Base-by-base conservation (phyloP, 768 basidiomycete genomes). In the Cystobasidium ongulense region DNA sequence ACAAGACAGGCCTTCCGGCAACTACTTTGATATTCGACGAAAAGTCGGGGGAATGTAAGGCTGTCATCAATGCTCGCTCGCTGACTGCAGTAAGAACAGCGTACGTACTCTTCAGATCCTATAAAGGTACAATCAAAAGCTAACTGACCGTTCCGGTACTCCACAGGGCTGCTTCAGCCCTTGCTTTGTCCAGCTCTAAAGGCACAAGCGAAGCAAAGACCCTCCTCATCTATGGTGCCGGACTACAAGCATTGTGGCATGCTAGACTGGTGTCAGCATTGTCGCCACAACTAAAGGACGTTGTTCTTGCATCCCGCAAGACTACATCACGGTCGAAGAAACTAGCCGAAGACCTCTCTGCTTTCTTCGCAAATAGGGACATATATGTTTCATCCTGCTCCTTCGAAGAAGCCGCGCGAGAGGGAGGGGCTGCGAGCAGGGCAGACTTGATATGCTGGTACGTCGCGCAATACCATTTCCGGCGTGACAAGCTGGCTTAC, bases 371-470 rank as follows among this genome's bases (percentile, higher is more conserved):
- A 17, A 29, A 10, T 13, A 43, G 54, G 3, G 41, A 46, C 17
- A 75, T 78, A 25, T 18, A 23, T 3, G 11, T 76, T 25, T 21
- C 39, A 13, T 39, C 27, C 1, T 54, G 50, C 1, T 43, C 59
- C 1, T 23, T 29, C n/a, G 46, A 41, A 1, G n/a, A 68, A 10
- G 68, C 68, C 5, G 25, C 27, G 18, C 11, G 21, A 15, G 66
- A 61, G 4, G 54, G 18, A 36, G 68, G n/a, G 5, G 66, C 63
- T 1, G 73, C 78, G 2, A 21, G 27, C 2, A 31, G 36, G 1
- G 80, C 80, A 1, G 77, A 80, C 71, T 63, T 80, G 61, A 75
- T 80, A 57, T 80, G 80, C 76, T 76, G 76, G 79, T 78, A 17
- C 50, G 77, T 54, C 21, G 11, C 2, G 1, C 15, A 29, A 5